Conservation (phyloP, 441 rosid species). For the Adansonia gregorii region DNA sequence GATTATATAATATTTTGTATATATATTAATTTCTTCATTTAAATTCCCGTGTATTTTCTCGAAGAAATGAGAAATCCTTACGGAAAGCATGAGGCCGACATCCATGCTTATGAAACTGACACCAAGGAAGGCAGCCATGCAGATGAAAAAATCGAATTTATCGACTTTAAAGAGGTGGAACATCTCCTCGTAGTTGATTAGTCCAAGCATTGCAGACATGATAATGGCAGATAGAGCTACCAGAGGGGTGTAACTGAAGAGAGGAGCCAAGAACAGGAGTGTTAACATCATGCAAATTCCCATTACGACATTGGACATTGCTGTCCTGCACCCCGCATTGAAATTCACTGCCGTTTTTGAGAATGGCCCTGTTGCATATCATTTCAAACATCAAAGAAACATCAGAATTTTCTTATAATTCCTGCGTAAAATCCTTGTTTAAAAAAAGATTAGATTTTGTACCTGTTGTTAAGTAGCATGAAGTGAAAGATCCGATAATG, state of each 20-base stretch:
- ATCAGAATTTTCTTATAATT: not conserved
- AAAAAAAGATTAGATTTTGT: not conserved
- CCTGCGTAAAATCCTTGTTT: not conserved
- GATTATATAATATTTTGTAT: too few relatives aligned
- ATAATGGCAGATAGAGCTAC: conserved; percentile 88
- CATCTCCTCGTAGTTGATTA: conserved; percentile 65
- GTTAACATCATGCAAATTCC: conserved; percentile 75
- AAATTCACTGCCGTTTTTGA: conserved; percentile 89
- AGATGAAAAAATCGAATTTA: conserved; percentile 75
- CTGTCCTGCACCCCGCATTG: conserved; percentile 70
- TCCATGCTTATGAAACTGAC: conserved; percentile 84
- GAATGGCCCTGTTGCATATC: conserved; percentile 66
- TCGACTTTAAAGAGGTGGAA: conserved; percentile 72
- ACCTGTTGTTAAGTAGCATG: conserved; percentile 93
- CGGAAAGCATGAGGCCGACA: conserved; percentile 74
- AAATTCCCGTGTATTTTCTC: too few relatives aligned
- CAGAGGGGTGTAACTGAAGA: conserved; percentile 82
- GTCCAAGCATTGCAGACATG: conserved; percentile 87
- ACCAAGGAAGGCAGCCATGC: conserved; percentile 75
- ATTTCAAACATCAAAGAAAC: not conserved
- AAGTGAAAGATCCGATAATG: conserved; percentile 73
- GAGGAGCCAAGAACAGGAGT: conserved; percentile 72
- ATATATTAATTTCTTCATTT: too few relatives aligned
- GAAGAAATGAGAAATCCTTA: conserved; percentile 26
- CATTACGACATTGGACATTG: conserved; percentile 81